Evolutionary conservation across 208 protist genomes (phyloP).

Genomic region (Leishmania turanica): DNA sequence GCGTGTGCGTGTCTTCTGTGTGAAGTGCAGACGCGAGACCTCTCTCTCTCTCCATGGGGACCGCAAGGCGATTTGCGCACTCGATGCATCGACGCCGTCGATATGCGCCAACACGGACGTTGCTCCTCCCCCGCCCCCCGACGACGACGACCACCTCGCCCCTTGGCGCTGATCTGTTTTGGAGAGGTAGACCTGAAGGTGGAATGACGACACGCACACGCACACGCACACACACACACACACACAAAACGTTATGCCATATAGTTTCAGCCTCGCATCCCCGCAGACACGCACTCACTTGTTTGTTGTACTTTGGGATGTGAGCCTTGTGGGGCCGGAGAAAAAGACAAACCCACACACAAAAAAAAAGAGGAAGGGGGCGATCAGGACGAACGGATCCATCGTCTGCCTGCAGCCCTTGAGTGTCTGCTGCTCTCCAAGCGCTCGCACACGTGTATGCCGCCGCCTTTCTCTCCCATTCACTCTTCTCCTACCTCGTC

Average conservation of each 20-base stretch:
- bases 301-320: neutral
- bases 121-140: neutral
- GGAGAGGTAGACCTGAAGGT: neutral
- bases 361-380: neutral
- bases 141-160: neutral
- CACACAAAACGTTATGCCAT: neutral
- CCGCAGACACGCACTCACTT: neutral
- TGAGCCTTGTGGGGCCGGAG: neutral
- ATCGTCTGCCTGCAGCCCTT: neutral
- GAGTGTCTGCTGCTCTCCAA: neutral
- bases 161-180: neutral
- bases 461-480: neutral
- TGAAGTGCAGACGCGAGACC: neutral
- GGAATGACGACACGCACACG: neutral
- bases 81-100: neutral
- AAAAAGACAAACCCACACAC: neutral
- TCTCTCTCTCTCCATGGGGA: neutral
- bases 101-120: neutral
- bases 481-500: slow-evolving; percentile 6
- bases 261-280: neutral
- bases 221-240: neutral
- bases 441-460: neutral
- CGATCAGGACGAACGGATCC: neutral
- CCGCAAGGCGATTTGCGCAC: neutral
- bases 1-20: neutral